phyloP scores from a whole-genome alignment of 2,329 filamentous ascomycete species.

The Aspergillus tubingensis region DNA sequence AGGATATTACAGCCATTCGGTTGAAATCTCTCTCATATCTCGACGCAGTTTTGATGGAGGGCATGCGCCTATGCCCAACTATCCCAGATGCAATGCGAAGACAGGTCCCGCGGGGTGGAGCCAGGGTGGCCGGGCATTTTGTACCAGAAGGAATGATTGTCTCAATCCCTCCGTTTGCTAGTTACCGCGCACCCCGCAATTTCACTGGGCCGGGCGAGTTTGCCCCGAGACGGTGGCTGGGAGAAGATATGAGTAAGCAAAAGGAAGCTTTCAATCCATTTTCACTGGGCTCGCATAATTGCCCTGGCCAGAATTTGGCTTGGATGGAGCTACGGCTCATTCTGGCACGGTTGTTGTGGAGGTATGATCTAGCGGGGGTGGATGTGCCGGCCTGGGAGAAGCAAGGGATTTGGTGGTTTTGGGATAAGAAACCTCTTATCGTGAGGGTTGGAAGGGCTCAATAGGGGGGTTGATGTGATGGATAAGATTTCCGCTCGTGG shows the following conservation, averaged over 20 bases:
- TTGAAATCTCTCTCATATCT: conserved; percentile 8
- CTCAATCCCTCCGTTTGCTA: conserved; percentile 2
- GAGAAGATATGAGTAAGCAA: background rate
- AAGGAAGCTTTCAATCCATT: conserved; percentile 15
- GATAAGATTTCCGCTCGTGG: too few species aligned
- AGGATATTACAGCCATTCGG: background rate
- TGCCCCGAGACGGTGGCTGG: conserved; percentile 15
- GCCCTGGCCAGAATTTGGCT: conserved; percentile 14
- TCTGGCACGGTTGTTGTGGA: conserved; percentile 15
- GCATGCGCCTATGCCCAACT: conserved; percentile 13
- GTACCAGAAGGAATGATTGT: conserved; percentile 9
- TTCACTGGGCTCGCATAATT: conserved; percentile 14
- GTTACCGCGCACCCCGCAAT: conserved; percentile 6
- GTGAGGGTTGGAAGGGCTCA: background rate
- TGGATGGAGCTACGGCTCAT: conserved; percentile 12
- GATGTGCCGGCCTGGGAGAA: conserved; percentile 7
- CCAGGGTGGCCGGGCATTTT: conserved; percentile 10
- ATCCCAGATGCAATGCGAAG: conserved; percentile 9
- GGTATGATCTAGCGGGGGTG: conserved; percentile 12
- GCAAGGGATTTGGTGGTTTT: conserved; percentile 5
- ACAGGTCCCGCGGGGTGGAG: conserved; percentile 6
- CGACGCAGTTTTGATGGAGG: conserved; percentile 13
- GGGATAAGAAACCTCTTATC: conserved; percentile 5
- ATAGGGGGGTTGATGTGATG: background rate
- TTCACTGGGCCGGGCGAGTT: conserved; percentile 11